phyloP scores from a whole-genome alignment of 768 basidiomycete genomes.

The Amanita phalloides region DNA sequence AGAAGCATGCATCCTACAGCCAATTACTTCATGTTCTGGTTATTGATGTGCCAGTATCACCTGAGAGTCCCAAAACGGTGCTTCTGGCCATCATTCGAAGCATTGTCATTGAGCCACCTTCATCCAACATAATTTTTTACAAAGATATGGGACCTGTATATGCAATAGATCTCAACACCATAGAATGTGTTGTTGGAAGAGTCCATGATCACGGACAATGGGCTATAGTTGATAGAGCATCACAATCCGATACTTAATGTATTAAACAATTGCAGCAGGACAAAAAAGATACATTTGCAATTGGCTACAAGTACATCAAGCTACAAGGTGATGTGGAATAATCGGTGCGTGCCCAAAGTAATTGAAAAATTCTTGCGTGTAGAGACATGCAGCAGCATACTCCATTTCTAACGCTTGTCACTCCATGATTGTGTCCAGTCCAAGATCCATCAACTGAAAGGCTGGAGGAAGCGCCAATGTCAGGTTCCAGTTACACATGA shows the following conservation, averaged over 20 bases:
- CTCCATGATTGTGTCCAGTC: neutral
- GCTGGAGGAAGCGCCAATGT: neutral
- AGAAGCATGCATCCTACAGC: no score
- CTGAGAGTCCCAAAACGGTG: no score
- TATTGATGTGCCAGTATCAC: no score
- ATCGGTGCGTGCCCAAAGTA: neutral
- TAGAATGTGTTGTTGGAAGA: conserved; percentile 15
- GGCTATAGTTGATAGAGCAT: conserved; percentile 14
- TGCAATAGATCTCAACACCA: conserved; percentile 14
- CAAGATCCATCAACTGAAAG: neutral
- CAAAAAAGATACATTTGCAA: neutral
- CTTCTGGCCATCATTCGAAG: no score
- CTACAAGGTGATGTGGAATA: neutral
- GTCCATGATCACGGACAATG: conserved; percentile 7
- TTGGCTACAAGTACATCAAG: neutral
- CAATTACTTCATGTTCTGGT: no score
- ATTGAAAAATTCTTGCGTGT: neutral
- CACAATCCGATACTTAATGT: no score
- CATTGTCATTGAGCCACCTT: no score
- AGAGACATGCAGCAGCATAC: neutral
- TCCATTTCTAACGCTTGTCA: neutral
- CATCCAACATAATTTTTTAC: no score
- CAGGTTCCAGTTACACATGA: neutral
- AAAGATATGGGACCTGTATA: conserved; percentile 10
- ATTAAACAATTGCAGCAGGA: no score